Base-by-base conservation (phyloP, 208 protist genomes). In the Leishmania tropica region DNA sequence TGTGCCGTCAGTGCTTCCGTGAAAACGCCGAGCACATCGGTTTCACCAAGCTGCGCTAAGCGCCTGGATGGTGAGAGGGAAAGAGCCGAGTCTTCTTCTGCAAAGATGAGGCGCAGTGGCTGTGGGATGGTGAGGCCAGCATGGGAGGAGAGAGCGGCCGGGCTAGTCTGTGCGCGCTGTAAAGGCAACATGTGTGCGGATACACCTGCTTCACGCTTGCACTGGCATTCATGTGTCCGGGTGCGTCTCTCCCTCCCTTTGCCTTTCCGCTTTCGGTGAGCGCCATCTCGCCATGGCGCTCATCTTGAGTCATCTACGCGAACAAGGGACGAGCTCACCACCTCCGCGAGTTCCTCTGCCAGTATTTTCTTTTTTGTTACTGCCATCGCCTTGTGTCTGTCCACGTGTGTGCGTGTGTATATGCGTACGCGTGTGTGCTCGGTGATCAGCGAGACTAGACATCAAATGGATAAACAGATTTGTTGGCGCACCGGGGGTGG, bases 1-100 rank as follows among this genome's bases (percentile, higher is more conserved):
- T 98, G 35, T 98, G 96, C 93, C 93, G 96, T 88, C 94, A 98
- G 92, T 98, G 96, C 93, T 98, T 98, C 93, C 93, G 94, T 89
- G 95, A 98, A 85, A 98, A 98, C 84, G 91, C 94, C 28, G 87
- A 96, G 84, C 81, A 96, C 89, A 95, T 98, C 81, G 95, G 95
- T 73, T 98, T 97, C 91, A 87, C 75, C 79, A 98, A 98, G 93
- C 93, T 97, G 54, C 92, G 92, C 75, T 97, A 95, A 96, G 64
- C 17, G 56, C 72, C 48, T 62, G 51, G 28, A 45, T 24, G 31
- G 51, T 11, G 48, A 42, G 72, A n/a, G n/a, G 47, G 72, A 54
- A 28, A 40, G 31, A 76, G 3, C 72, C 51, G 72, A 35, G 31
- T n/a, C 48, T 37, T 54, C 48, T 37, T 54, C 21, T 1, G n/a